Evolutionary conservation across 1,139 yeast species (phyloP), one percentile per base, ranked within the genome.

Genomic region (Taphrina wiesneri): DNA sequence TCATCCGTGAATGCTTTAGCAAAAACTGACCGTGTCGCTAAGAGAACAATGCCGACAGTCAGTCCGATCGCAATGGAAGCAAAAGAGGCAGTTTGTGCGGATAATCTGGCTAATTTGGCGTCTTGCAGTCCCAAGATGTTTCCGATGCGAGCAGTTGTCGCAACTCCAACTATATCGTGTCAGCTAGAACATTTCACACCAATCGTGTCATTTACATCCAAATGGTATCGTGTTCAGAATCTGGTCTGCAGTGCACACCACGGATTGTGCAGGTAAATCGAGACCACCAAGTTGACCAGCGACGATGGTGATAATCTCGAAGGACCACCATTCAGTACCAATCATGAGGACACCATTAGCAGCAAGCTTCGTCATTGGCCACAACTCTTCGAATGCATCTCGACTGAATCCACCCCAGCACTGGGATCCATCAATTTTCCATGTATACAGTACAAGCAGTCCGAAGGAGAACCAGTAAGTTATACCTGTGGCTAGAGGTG

Each of bases 201-300:
- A 49, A 15, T 36, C 26, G 19, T 2, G 86, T 0, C 49, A 52
- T 45, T 21, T 25, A 54, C 59, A 84, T 0, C 97, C 93, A 79
- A 91, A 91, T 15, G 97, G 96, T 15, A 89, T 81, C 87, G 90
- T 91, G 72, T 88, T 91, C 0, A 90, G 79, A 64, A 91, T 78
- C 1, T 95, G 87, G 0, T 93, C 92, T 63, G 90, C 81, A 2
- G 96, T 87, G 3, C 95, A 86, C 0, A 89, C 86, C 0, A 96
- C 92, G 56, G 96, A 87, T 75, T 91, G 97, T 0, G 96, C 93
- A 0, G 96, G 97, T 70, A 91, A 78, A 63, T 88, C 89, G 2
- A 84, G 82, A 0, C 96, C 88, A 2, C 97, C 97, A 72, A 88
- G 87, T 70, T 85, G 85, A 0, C 96, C 87, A 0, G 90, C 85